Percentiles rank a stretch among this genome's conserved stretches.
Conservation (phyloP, 2,329 filamentous ascomycete species). For the Xylariaceae sp. region DNA sequence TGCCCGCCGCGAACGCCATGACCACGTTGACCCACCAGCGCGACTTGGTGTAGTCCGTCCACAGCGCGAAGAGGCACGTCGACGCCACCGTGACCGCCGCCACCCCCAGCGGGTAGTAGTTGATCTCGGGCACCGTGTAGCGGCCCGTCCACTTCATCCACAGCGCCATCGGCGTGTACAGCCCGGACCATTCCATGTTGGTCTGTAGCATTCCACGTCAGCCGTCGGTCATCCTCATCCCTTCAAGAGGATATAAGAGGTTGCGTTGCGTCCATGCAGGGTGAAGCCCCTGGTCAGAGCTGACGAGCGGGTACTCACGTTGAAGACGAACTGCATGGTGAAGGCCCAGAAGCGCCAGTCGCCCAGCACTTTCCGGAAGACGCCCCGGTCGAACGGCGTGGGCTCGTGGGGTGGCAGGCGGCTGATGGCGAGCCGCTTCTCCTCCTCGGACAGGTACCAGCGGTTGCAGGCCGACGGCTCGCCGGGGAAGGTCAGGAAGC, state of each 20-base stretch:
- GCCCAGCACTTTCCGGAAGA: conserved; percentile 1
- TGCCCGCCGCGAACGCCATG: conserved; percentile 3
- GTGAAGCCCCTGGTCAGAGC: too few species aligned
- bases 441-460: conserved; percentile 3
- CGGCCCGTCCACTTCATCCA: conserved; percentile 3
- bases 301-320: too few species aligned
- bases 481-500: conserved; percentile 2
- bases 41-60: conserved; percentile 3
- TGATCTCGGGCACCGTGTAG: conserved; percentile 7
- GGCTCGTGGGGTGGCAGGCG: conserved; percentile 1
- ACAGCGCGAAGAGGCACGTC: conserved; percentile 6
- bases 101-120: conserved; percentile 6
- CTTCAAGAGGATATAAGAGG: too few species aligned
- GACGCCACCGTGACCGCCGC: conserved; percentile 5
- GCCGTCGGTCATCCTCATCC: too few species aligned
- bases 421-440: conserved; percentile 2
- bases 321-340: conserved; percentile 2
- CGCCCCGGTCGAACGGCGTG: conserved; percentile 1
- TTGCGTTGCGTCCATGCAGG: too few species aligned
- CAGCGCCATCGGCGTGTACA: conserved; percentile 1
- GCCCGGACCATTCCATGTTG: conserved; percentile 3
- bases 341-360: conserved; percentile 5
- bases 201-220: too few species aligned
- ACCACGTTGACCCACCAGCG: conserved; percentile 1
- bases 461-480: conserved; percentile 1